Percentiles rank a stretch among this genome's conserved stretches.
These are phyloP conservation scores for Psilocybe sp. DNA, from an alignment of 768 basidiomycete genomes.

Conservation along the genomic window DNA sequence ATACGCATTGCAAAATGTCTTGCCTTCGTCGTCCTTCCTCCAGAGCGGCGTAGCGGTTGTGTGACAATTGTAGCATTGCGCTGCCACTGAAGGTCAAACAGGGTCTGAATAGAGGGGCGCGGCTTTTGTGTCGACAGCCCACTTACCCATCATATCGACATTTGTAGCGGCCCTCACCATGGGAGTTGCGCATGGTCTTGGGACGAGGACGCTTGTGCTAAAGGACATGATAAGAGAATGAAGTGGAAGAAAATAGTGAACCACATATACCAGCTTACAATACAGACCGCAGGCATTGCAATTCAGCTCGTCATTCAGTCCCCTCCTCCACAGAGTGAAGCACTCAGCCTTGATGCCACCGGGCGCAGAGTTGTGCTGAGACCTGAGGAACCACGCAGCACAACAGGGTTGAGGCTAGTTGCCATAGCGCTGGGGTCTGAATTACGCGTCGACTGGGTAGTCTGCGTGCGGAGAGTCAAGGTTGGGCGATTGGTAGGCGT, in stretches of 20 bases:
- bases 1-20: conserved; percentile 89
- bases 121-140: conserved; percentile 15
- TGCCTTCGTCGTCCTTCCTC: conserved; percentile 90
- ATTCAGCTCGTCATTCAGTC: conserved; percentile 84
- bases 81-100: conserved; percentile 39
- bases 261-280: conserved; percentile 72
- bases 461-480: conserved; percentile 61
- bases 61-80: conserved; percentile 89
- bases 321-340: conserved; percentile 82
- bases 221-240: conserved; percentile 11
- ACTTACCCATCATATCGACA: conserved; percentile 70
- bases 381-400: conserved; percentile 29
- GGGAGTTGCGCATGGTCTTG: conserved; percentile 80
- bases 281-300: conserved; percentile 89
- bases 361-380: conserved; percentile 40
- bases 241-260: conserved; percentile 9
- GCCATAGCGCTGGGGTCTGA: conserved; percentile 66
- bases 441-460: conserved; percentile 40
- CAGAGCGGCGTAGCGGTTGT: conserved; percentile 87
- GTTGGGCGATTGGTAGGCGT: conserved; percentile 46
- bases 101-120: conserved; percentile 25
- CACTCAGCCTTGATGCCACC: conserved; percentile 78
- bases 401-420: conserved; percentile 49
- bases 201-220: conserved; percentile 88
- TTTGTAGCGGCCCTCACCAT: conserved; percentile 59